Conservation (phyloP, 2,329 filamentous ascomycete species). For the Dothistroma septosporum region DNA sequence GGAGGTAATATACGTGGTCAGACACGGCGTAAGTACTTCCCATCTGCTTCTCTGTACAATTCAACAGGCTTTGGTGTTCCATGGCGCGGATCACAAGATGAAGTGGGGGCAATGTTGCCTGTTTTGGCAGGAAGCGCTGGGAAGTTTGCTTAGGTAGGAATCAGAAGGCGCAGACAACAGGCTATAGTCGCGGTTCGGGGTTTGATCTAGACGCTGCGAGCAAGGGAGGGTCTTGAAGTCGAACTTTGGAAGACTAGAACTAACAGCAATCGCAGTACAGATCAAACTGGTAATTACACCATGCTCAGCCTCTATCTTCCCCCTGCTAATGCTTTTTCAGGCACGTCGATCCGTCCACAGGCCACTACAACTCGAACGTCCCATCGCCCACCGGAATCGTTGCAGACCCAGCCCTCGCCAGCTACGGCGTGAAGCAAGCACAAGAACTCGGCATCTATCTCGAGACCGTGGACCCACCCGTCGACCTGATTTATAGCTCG, state of each 20-base stretch:
- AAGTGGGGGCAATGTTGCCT: neutral
- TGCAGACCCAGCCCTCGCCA: constrained; percentile 80
- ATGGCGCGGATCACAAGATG: neutral
- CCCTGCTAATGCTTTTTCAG: neutral
- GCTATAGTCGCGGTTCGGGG: neutral
- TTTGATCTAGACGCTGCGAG: neutral
- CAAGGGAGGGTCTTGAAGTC: neutral
- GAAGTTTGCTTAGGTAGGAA: neutral
- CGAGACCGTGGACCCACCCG: constrained; percentile 57
- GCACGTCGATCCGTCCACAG: constrained; percentile 69
- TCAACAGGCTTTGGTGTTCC: neutral
- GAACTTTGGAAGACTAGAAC: neutral
- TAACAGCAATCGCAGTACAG: constrained; percentile 63
- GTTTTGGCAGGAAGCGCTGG: neutral
- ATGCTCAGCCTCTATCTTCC: neutral
- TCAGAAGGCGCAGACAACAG: neutral
- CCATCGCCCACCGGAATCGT: constrained; percentile 82
- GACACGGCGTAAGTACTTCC: constrained; percentile 47
- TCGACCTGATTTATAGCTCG: constrained; percentile 75
- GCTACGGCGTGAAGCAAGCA: constrained; percentile 80
- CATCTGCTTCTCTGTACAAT: neutral
- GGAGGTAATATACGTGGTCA: constrained; percentile 48
- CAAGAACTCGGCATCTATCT: constrained; percentile 68
- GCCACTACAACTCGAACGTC: constrained; percentile 69
- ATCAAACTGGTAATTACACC: constrained; percentile 67